Percentiles rank a stretch among this genome's conserved stretches.
These are phyloP conservation scores for Lachancea cidri DNA, from an alignment of 805 yeast genomes.

Conservation along the genomic window DNA sequence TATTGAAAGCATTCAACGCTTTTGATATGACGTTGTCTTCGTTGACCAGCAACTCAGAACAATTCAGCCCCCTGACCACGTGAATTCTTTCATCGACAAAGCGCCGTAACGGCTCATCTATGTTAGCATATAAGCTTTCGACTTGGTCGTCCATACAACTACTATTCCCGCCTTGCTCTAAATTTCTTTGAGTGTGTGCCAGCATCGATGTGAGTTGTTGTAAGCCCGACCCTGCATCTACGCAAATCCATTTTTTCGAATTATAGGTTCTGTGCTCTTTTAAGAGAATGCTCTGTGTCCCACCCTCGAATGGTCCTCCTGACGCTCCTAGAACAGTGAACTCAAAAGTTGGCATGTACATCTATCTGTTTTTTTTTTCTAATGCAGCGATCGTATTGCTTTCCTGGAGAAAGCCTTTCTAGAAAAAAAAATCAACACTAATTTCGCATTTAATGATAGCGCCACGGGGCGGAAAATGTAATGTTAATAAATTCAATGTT, in stretches of 20 bases:
- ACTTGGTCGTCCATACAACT: conserved; percentile 7
- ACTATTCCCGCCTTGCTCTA: neutral
- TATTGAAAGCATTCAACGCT: conserved; percentile 33
- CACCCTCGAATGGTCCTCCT: conserved; percentile 79
- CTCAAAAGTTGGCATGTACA: conserved; percentile 39
- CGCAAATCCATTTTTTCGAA: conserved; percentile 42
- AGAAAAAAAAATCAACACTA: neutral
- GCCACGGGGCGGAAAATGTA: no score
- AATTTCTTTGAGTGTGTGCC: conserved; percentile 8
- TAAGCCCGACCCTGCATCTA: conserved; percentile 81
- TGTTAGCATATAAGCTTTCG: conserved; percentile 21
- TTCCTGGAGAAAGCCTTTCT: neutral
- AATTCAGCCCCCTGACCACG: conserved; percentile 15
- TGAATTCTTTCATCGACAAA: conserved; percentile 12
- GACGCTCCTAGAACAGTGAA: conserved; percentile 68
- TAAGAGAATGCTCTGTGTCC: conserved; percentile 62
- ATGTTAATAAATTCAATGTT: no score
- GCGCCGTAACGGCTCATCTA: conserved; percentile 17
- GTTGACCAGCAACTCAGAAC: conserved; percentile 9
- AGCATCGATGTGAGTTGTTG: conserved; percentile 45
- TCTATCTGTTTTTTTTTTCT: neutral
- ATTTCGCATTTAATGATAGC: no score
- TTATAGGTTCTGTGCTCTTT: conserved; percentile 42
- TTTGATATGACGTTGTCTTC: conserved; percentile 25
- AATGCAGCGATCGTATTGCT: neutral